phyloP scores from a whole-genome alignment of 345 rosid species.

The Rhizophora mangle region DNA sequence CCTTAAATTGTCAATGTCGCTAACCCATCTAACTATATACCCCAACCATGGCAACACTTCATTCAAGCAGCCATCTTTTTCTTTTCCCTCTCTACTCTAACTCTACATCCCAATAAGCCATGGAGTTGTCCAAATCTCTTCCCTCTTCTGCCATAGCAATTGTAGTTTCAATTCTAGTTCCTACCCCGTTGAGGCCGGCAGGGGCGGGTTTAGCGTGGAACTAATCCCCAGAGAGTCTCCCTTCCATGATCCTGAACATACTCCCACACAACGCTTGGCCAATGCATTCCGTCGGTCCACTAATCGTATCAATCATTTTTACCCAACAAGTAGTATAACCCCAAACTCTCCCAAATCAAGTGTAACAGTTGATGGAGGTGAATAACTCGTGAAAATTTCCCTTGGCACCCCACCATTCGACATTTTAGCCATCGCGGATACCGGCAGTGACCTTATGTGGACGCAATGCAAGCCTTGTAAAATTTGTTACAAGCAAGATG shows the following conservation, averaged over 20 bases:
- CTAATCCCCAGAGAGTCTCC: slow-evolving; percentile 64
- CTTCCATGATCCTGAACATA: slow-evolving; percentile 33
- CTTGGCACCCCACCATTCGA: slow-evolving; percentile 50
- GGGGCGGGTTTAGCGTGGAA: slow-evolving; percentile 28
- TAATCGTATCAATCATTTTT: slow-evolving; percentile 39
- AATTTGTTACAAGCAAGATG: slow-evolving; percentile 44
- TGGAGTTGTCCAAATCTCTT: background rate
- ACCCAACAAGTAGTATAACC: background rate
- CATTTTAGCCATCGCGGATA: slow-evolving; percentile 49
- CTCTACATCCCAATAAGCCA: too few species aligned
- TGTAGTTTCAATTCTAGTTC: background rate
- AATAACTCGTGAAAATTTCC: slow-evolving; percentile 50
- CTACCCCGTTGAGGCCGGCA: background rate
- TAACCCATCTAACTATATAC: too few species aligned
- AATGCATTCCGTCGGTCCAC: slow-evolving; percentile 45
- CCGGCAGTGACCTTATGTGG: slow-evolving; percentile 65
- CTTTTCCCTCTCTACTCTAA: too few species aligned
- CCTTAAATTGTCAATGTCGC: too few species aligned
- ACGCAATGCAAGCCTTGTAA: slow-evolving; percentile 61
- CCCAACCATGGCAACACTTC: too few species aligned
- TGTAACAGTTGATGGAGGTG: slow-evolving; percentile 38
- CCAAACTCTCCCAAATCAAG: slow-evolving; percentile 33
- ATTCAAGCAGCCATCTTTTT: too few species aligned
- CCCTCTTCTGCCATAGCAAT: background rate
- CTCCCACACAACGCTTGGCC: slow-evolving; percentile 35